A percentile compares a stretch with the other conserved stretches of the same genome.
Evolutionary conservation across 805 yeast genomes (phyloP).

Genomic region (Yarrowia sp.): DNA sequence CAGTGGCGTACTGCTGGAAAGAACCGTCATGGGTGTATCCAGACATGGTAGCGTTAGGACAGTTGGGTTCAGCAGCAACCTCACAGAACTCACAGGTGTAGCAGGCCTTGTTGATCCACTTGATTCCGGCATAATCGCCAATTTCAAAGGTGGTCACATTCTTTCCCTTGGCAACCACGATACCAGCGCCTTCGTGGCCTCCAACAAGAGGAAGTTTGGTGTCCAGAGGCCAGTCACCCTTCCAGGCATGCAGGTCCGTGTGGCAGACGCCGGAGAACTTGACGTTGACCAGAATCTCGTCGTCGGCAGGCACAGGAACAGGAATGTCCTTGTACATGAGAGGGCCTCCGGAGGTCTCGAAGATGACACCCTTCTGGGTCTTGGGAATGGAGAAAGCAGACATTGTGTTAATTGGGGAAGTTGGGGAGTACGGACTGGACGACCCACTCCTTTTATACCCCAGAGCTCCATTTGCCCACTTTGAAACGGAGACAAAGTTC

Average conservation of each 20-base stretch:
- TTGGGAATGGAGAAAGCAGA: conserved; percentile 50
- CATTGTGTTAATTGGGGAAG: conserved; percentile 26
- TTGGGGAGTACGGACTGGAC: neutral
- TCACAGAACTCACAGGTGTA: conserved; percentile 72
- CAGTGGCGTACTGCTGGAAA: conserved; percentile 87
- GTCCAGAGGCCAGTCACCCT: conserved; percentile 86
- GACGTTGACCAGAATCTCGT: conserved; percentile 75
- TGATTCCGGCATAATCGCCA: conserved; percentile 80
- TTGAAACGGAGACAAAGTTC: neutral
- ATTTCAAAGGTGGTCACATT: conserved; percentile 66
- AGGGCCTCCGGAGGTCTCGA: conserved; percentile 63
- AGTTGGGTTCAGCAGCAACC: conserved; percentile 63
- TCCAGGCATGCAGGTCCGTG: conserved; percentile 91
- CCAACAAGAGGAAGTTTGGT: conserved; percentile 76
- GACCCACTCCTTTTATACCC: neutral
- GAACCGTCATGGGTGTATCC: conserved; percentile 91
- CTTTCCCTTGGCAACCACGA: conserved; percentile 71
- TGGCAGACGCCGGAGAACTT: conserved; percentile 91
- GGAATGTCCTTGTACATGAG: conserved; percentile 68
- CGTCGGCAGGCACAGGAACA: conserved; percentile 73
- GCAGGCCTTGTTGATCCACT: conserved; percentile 81
- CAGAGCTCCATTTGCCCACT: neutral
- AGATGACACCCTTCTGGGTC: conserved; percentile 68
- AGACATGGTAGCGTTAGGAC: conserved; percentile 65
- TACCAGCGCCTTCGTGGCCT: conserved; percentile 90